Evolutionary conservation across 1,284 basidiomycete species (phyloP), one percentile per base, ranked within the genome.

Genomic region (Trichosporon sp.): DNA sequence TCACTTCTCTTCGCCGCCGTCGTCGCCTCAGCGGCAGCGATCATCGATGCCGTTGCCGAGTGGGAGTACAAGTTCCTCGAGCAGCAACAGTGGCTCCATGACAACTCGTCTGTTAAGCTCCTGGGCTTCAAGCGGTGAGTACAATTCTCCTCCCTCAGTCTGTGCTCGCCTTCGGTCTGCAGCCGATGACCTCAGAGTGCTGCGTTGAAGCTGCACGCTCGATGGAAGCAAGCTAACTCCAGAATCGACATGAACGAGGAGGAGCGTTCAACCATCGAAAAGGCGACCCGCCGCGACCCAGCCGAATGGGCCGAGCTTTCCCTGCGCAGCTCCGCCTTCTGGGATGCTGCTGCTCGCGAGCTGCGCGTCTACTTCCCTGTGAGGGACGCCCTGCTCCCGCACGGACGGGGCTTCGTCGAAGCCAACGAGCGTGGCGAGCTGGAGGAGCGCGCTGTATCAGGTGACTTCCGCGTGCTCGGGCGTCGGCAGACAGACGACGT

Each of bases 281-380:
- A 8, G 8, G 21, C 14, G 3, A 31, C 34, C 19, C 23, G 25
- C 9, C 21, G 21, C 58, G 14, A 9, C 4, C 58, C 34, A 1
- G 58, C 25, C 4, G 9, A 27, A 7, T 31, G 34, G 36, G 37
- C 37, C 25, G 25, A 56, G n/a, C 31, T 33, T 2, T 52, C 46
- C n/a, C 32, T 33, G 2, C 23, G 19, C 36, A 25, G 25, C 14
- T 36, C 34, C 11, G 21, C 34, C 4, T 58, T 40, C 36, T 44
- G 21, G 21, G 23, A 58, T 27, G 36, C 23, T 16, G 36, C 25
- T 4, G 36, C 10, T 14, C 58, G 27, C 23, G 58, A 40, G 58
- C 21, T 59, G 37, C 58, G 58, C 37, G 34, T 59, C 40, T 59
- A 59, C 40, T 59, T 59, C 40, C 58, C 58, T 19, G 40, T 59